phyloP scores from a whole-genome alignment of 257 asterid species.

The Przewalskia tangutica region DNA sequence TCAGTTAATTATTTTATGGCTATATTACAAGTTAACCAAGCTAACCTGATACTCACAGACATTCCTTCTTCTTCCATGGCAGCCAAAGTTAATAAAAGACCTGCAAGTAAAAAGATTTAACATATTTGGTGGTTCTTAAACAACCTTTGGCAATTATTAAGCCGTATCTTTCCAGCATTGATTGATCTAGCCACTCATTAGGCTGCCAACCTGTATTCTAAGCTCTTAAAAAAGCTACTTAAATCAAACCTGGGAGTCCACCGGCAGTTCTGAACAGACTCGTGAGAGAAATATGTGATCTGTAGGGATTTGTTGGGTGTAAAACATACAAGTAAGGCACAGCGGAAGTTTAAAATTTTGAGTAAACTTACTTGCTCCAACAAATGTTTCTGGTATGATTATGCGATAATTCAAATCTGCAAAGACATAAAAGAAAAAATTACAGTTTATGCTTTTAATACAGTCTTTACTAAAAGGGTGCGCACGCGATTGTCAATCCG shows the following conservation, averaged over 20 bases:
- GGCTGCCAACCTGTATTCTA: not conserved
- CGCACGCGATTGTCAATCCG: too few species aligned
- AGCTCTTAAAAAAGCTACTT: not conserved
- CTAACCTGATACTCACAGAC: constrained; percentile 46
- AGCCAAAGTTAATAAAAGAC: constrained; percentile 89
- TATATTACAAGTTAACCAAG: not conserved
- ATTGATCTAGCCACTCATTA: not conserved
- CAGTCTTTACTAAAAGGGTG: too few species aligned
- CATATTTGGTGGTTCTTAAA: not conserved
- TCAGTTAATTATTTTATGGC: not conserved
- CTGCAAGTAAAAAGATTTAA: constrained; percentile 27
- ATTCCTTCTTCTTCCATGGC: constrained; percentile 88
- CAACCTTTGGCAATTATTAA: not conserved
- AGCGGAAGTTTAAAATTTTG: too few species aligned
- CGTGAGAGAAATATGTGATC: constrained; percentile 92
- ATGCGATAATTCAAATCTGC: too few species aligned
- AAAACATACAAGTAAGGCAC: too few species aligned
- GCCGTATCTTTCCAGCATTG: not conserved
- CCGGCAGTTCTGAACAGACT: constrained; percentile 98
- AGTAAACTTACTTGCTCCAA: too few species aligned
- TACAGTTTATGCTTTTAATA: too few species aligned
- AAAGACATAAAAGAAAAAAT: too few species aligned
- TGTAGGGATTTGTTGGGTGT: too few species aligned
- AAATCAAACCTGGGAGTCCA: constrained; percentile 79
- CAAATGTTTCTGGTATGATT: too few species aligned